Evolutionary conservation across 1,139 yeast species (phyloP).

Genomic region (Kodamaea suecica): DNA sequence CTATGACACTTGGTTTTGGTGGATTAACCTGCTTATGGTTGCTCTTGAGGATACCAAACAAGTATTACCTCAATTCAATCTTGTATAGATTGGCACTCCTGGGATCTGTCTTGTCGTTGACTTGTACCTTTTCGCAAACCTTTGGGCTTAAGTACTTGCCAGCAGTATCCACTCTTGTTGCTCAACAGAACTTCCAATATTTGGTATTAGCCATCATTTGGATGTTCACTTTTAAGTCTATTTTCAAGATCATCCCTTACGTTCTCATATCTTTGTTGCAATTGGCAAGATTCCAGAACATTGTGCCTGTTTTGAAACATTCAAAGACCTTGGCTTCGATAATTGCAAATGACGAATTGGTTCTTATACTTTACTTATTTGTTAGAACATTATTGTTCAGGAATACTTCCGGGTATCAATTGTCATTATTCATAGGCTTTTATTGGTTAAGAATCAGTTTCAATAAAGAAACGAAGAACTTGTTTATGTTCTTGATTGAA

Average conservation of each 20-base stretch:
- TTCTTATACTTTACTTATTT: constrained; percentile 49
- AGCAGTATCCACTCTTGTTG: constrained; percentile 52
- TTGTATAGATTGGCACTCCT: constrained; percentile 52
- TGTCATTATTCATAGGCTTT: constrained; percentile 53
- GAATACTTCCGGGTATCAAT: constrained; percentile 66
- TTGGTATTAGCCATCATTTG: constrained; percentile 53
- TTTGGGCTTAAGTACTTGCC: constrained; percentile 56
- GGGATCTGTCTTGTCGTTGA: constrained; percentile 56
- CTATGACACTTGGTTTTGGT: constrained; percentile 48
- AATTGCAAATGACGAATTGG: constrained; percentile 60
- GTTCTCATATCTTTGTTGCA: constrained; percentile 57
- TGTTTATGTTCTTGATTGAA: constrained; percentile 39
- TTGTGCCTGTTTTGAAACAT: constrained; percentile 39
- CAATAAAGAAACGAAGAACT: constrained; percentile 47
- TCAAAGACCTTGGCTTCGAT: constrained; percentile 42
- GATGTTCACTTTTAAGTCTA: constrained; percentile 61
- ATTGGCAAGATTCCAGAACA: constrained; percentile 38
- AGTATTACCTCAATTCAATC: constrained; percentile 42
- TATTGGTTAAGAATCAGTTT: constrained; percentile 69
- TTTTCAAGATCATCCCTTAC: constrained; percentile 64
- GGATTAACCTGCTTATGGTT: constrained; percentile 47
- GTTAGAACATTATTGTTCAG: constrained; percentile 61
- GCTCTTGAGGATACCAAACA: constrained; percentile 41
- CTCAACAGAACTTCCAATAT: constrained; percentile 70
- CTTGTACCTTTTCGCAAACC: constrained; percentile 54